Percentiles rank a stretch among this genome's conserved stretches.
Conservation (phyloP, 2,329 filamentous ascomycete species). For the Pyricularia sp. region DNA sequence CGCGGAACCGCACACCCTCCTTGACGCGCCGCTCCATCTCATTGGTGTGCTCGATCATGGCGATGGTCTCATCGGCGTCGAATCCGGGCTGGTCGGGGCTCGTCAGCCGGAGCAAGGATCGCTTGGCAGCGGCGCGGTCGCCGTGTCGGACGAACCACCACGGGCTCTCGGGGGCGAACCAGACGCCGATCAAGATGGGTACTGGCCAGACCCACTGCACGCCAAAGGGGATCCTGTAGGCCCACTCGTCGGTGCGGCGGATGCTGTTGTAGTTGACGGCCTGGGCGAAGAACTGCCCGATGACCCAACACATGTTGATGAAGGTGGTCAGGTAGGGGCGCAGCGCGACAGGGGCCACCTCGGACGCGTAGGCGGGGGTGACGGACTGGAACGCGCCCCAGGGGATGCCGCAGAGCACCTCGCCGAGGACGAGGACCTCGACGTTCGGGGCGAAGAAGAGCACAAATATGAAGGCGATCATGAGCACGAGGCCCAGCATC, state of each 20-base stretch:
- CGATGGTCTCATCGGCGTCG: slow-evolving; percentile 14
- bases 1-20: slow-evolving; percentile 32
- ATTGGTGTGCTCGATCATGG: slow-evolving; percentile 22
- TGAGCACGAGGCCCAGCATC: slow-evolving; percentile 31
- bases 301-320: slow-evolving; percentile 49
- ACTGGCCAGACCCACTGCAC: slow-evolving; percentile 39
- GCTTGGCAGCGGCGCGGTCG: slow-evolving; percentile 21
- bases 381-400: slow-evolving; percentile 9
- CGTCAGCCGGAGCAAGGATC: slow-evolving; percentile 22
- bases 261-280: slow-evolving; percentile 28
- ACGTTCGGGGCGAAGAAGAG: slow-evolving; percentile 42
- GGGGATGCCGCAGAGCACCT: slow-evolving; percentile 26
- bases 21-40: slow-evolving; percentile 33
- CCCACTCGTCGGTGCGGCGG: slow-evolving; percentile 26
- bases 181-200: slow-evolving; percentile 26
- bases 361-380: slow-evolving; percentile 32
- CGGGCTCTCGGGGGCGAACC: slow-evolving; percentile 37
- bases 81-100: slow-evolving; percentile 12
- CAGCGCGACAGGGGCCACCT: slow-evolving; percentile 36
- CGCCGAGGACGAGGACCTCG: slow-evolving; percentile 34
- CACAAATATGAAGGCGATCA: slow-evolving; percentile 42
- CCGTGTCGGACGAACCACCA: slow-evolving; percentile 35
- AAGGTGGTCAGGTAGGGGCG: slow-evolving; percentile 44
- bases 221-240: slow-evolving; percentile 36
- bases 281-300: slow-evolving; percentile 41